Base-by-base conservation (phyloP, 768 basidiomycete species). In the Boletus tomentosulus region DNA sequence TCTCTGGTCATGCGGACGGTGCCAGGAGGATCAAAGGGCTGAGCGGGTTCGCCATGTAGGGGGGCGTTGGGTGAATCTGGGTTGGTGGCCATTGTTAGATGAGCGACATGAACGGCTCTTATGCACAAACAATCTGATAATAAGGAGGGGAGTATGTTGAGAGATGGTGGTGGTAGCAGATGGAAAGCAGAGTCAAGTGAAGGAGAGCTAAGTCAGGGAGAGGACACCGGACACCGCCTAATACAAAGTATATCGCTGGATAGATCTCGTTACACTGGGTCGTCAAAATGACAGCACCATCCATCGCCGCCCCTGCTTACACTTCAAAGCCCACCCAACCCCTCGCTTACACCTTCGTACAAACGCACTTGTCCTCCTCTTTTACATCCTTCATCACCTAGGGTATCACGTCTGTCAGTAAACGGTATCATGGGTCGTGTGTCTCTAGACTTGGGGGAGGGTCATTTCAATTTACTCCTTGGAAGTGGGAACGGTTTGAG, bases 361-460 rank as follows among this genome's bases (percentile, higher is more conserved):
- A 81, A 53, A 57, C 62, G 58, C 79, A 80, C 58, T 70, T 75
- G 62, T 81, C 73, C 60, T 77, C 76, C 50, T 80, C 79, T 61
- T 76, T 74, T 51, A 80, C 76, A 49, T 71, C 61, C 50, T 68
- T 66, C 78, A 80, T 78, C 45, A 80, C 79, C 80, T 80, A 58
- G 24, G 19, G 38, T 39, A 52, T 19, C n/a, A 54, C 1, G 34
- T 28, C 35, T 25, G 51, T 66, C 64, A 68, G 62, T 58, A 60
- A 63, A 56, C 42, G 58, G 67, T 66, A 58, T 57, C 59, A 53
- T 47, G 59, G 63, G 65, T 59, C 65, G 44, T 6, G 49, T 42
- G 62, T 61, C 63, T 62, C 50, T 56, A 67, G 63, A 63, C 56
- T 60, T 61, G 50, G 62, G 57, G 59, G 54, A 8, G 28, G 54